Percentiles rank a stretch among this genome's conserved stretches.
Evolutionary conservation across 2,329 filamentous ascomycete species (phyloP).

Genomic region (Remersonia thermophila): DNA sequence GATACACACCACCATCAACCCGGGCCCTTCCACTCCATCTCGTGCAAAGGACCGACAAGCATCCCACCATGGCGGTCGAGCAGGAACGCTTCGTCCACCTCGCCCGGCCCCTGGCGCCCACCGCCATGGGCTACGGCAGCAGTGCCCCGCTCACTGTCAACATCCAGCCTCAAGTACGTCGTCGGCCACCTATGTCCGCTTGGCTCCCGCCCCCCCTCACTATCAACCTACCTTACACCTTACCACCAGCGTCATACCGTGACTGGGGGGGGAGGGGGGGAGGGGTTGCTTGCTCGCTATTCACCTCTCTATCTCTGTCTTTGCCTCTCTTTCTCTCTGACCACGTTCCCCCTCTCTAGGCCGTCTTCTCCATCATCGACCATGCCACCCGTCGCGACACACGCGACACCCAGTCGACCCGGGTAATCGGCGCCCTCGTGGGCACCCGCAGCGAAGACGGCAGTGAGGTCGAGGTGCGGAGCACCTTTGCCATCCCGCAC

Average conservation of each 20-base stretch:
- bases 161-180: slow-evolving; percentile 82
- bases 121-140: slow-evolving; percentile 66
- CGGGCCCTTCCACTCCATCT: no score
- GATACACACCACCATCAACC: slow-evolving; percentile 3
- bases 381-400: slow-evolving; percentile 82
- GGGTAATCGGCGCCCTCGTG: slow-evolving; percentile 92
- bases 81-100: slow-evolving; percentile 88
- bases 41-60: slow-evolving; percentile 7
- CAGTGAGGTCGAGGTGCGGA: slow-evolving; percentile 88
- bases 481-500: slow-evolving; percentile 95
- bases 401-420: slow-evolving; percentile 68
- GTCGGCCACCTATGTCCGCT: slow-evolving; percentile 1
- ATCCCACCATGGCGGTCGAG: slow-evolving; percentile 62
- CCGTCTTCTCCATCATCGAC: slow-evolving; percentile 70
- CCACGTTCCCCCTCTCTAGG: slow-evolving; percentile 27
- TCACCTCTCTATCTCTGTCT: no score
- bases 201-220: background rate
- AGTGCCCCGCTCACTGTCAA: slow-evolving; percentile 76
- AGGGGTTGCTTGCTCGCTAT: no score
- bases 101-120: slow-evolving; percentile 78
- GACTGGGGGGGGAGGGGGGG: no score
- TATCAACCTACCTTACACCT: slow-evolving; percentile 22
- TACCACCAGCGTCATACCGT: no score
- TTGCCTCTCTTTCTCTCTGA: no score
- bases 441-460: slow-evolving; percentile 92